Percentiles rank a stretch among this genome's conserved stretches.
phyloP scores from a whole-genome alignment of 257 asterid genomes.

The Capsicum rhomboideum region DNA sequence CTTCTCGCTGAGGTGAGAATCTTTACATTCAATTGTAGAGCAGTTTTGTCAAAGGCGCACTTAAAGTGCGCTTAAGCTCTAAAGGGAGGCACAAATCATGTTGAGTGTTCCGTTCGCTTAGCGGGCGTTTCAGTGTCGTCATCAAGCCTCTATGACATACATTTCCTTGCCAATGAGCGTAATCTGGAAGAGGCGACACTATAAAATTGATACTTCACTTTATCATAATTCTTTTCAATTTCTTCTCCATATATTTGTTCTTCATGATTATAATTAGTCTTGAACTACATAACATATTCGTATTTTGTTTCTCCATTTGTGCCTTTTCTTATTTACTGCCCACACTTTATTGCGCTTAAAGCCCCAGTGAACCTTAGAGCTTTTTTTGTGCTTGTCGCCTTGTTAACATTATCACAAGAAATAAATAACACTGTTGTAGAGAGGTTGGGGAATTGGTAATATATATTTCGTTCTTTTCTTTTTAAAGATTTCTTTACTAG shows the following conservation, averaged over 20 bases:
- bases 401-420: too few relatives aligned
- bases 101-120: neutral
- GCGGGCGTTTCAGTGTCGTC: neutral
- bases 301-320: neutral
- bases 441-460: neutral
- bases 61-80: neutral
- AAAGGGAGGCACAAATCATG: neutral
- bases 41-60: neutral
- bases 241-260: neutral
- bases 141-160: neutral
- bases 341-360: neutral
- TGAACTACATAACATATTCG: neutral
- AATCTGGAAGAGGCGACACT: neutral
- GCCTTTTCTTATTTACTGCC: neutral
- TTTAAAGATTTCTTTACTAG: neutral
- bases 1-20: constrained; percentile 78
- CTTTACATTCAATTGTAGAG: neutral
- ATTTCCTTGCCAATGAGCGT: neutral
- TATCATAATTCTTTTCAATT: neutral
- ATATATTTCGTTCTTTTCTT: neutral
- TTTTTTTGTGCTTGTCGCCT: too few relatives aligned
- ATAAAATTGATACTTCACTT: neutral
- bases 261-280: neutral
- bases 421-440: neutral
- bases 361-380: too few relatives aligned